These are phyloP conservation scores for Lachnellula arida DNA, from an alignment of 2,329 filamentous ascomycete species.

Conservation along the genomic window DNA sequence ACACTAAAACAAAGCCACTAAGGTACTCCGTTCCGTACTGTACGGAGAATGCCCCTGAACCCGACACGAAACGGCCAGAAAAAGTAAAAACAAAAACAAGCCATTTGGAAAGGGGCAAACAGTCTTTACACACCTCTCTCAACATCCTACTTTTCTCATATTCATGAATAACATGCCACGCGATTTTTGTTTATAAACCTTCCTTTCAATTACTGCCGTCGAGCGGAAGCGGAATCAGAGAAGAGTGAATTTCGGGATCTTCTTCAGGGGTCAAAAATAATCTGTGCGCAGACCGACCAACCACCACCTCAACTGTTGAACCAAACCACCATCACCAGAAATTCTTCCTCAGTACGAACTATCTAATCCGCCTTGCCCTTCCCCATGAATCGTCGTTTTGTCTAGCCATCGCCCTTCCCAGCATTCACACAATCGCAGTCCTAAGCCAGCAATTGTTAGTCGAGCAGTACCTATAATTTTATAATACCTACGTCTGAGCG, in stretches of 20 bases:
- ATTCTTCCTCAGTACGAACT: neutral
- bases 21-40: no score
- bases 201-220: no score
- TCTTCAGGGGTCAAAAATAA: neutral
- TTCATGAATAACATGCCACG: no score
- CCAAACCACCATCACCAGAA: neutral
- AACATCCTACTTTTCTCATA: no score
- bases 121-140: no score
- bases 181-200: no score
- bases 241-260: neutral
- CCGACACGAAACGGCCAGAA: no score
- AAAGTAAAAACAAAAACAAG: no score
- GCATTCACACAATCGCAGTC: no score
- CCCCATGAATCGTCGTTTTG: slow-evolving; percentile 11
- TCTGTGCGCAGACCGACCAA: neutral
- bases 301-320: neutral
- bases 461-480: neutral
- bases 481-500: neutral
- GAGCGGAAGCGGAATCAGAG: neutral
- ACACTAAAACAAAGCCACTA: no score
- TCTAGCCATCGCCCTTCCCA: slow-evolving; percentile 6
- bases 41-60: no score
- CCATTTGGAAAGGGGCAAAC: no score
- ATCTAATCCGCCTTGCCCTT: neutral
- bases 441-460: neutral